Evolutionary conservation across 2,329 filamentous ascomycete species (phyloP).

Genomic region (Clarireedia monteithiana): DNA sequence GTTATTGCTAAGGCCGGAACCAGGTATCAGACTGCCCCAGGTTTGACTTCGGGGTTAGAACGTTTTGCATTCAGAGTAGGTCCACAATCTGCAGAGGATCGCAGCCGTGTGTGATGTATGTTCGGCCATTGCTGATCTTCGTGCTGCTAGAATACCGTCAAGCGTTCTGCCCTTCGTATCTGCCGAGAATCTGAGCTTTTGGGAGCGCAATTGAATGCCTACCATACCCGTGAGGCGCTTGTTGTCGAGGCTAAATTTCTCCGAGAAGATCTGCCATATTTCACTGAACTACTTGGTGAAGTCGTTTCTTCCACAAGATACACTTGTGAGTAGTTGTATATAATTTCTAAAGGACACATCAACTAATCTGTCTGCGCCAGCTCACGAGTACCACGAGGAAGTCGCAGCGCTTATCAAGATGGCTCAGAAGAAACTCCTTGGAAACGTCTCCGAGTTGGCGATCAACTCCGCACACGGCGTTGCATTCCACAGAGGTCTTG

Average conservation of each 20-base stretch:
- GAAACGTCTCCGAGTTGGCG: slow-evolving; percentile 58
- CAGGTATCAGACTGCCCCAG: slow-evolving; percentile 82
- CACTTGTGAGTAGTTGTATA: slow-evolving; percentile 47
- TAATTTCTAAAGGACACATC: too few relatives aligned
- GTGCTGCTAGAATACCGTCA: slow-evolving; percentile 62
- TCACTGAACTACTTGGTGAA: slow-evolving; percentile 90
- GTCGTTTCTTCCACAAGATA: slow-evolving; percentile 85
- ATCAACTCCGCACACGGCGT: slow-evolving; percentile 78
- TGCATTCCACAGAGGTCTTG: slow-evolving; percentile 91
- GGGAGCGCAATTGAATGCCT: slow-evolving; percentile 78
- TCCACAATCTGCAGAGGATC: slow-evolving; percentile 10
- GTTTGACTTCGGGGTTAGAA: slow-evolving; percentile 82
- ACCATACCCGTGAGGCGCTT: slow-evolving; percentile 88
- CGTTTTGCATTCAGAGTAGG: slow-evolving; percentile 91
- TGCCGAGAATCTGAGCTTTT: slow-evolving; percentile 92
- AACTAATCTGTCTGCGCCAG: slow-evolving; percentile 38
- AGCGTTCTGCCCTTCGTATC: slow-evolving; percentile 86
- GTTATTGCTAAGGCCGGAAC: slow-evolving; percentile 92
- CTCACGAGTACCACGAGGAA: slow-evolving; percentile 85
- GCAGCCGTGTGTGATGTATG: background rate
- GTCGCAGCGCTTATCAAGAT: slow-evolving; percentile 68
- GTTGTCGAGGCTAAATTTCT: slow-evolving; percentile 93
- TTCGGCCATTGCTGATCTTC: slow-evolving; percentile 11
- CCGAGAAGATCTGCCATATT: slow-evolving; percentile 92
- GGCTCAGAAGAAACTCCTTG: slow-evolving; percentile 66